Evolutionary conservation across 768 basidiomycete species (phyloP), one percentile per base, ranked within the genome.

Genomic region (Austroboletus festivus): DNA sequence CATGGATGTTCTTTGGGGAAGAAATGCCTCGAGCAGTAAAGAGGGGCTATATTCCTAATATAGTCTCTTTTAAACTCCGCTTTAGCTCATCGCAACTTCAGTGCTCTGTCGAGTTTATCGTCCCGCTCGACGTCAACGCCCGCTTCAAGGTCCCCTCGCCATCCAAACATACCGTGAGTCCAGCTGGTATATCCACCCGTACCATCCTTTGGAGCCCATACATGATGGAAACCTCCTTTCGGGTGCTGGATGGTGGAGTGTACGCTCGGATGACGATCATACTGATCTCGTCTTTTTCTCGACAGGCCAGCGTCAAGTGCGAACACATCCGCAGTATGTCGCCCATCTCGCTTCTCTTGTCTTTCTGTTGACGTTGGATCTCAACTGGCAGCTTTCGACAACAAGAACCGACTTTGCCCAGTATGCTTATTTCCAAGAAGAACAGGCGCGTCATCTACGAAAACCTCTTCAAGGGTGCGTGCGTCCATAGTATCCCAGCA

Each of bases 371-470:
- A 53, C n/a, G 9, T 12, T 28, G 15, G 16, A 22, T 15, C 13
- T 22, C 19, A 26, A 21, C 22, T 43, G 46, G 16, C 38, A 70
- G 70, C 65, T 65, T 55, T 66, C 66, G 58, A 62, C 53, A 28
- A 28, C 54, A 51, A 51, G 42, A 48, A 46, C 51, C 54, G 52
- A 41, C 12, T 28, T 48, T 50, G 64, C 68, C 68, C 71, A 89
- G 69, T 75, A 99, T 99, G 95, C 86, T 99, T 62, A 97, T 99
- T 71, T 78, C 90, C 66, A 99, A 99, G 80, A 68, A 86, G 73
- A 90, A 97, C 82, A 81, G 86, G 75, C 89, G 91, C 67, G 71
- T 80, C 70, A 98, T 99, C 80, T 99, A 96, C 80, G 94, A 99
- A 77, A 89, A 88, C 79, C 93, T 99, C 81, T 99, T 99, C 90